phyloP scores from a whole-genome alignment of 805 yeast genomes.

The Monosporozyma solicola region DNA sequence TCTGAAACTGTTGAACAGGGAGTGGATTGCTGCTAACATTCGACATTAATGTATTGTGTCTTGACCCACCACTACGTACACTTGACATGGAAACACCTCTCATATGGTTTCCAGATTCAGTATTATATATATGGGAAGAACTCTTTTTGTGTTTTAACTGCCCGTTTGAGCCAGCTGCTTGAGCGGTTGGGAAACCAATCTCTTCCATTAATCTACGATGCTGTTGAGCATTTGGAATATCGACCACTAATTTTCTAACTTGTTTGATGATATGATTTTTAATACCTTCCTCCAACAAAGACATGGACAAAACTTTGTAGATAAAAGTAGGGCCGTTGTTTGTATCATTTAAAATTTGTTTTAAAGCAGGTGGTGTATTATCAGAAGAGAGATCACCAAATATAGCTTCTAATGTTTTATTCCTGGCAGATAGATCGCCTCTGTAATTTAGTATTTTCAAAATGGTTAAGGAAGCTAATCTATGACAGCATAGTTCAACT shows the following conservation, averaged over 20 bases:
- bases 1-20: not conserved
- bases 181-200: conserved; percentile 51
- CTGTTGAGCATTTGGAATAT: conserved; percentile 56
- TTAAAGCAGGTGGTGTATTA: conserved; percentile 41
- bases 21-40: not conserved
- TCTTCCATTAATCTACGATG: conserved; percentile 87
- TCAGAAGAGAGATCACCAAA: conserved; percentile 43
- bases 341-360: conserved; percentile 54
- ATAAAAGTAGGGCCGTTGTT: conserved; percentile 69
- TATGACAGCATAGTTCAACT: conserved; percentile 61
- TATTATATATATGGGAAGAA: conserved; percentile 18
- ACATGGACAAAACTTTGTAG: conserved; percentile 69
- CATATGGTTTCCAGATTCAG: conserved; percentile 18
- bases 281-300: conserved; percentile 48
- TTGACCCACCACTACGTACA: conserved; percentile 24
- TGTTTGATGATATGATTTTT: conserved; percentile 52
- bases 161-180: conserved; percentile 4
- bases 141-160: conserved; percentile 18
- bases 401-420: conserved; percentile 51
- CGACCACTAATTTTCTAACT: conserved; percentile 54
- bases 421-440: conserved; percentile 53
- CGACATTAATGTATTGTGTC: conserved; percentile 14
- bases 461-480: conserved; percentile 74
- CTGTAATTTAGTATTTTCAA: conserved; percentile 69
- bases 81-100: conserved; percentile 28